Evolutionary conservation across 2,329 filamentous ascomycete species (phyloP).

Genomic region (Hirsutella minnesotensis): DNA sequence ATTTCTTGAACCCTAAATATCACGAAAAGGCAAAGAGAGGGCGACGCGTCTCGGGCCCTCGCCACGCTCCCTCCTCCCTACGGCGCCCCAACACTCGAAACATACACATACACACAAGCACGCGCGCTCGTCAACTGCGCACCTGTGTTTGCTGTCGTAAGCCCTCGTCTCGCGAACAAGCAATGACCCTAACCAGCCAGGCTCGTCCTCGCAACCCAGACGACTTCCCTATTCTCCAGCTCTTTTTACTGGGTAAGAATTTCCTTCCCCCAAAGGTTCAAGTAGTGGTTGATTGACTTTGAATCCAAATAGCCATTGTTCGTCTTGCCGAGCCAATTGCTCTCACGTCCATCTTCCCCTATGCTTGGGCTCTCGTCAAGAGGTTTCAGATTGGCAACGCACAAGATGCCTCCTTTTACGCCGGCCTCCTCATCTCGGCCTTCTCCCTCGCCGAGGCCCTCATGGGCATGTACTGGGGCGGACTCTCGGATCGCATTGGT

Average conservation of each 20-base stretch:
- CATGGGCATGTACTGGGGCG: conserved; percentile 83
- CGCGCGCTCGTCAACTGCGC: conserved; percentile 13
- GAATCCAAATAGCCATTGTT: conserved; percentile 57
- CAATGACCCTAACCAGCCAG: conserved; percentile 41
- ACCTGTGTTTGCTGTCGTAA: conserved; percentile 32
- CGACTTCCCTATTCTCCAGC: conserved; percentile 70
- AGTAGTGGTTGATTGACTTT: conserved; percentile 6
- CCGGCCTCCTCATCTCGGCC: conserved; percentile 76
- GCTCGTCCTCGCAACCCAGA: conserved; percentile 48
- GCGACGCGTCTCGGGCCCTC: not conserved
- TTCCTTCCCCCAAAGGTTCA: not conserved
- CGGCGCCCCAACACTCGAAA: not conserved
- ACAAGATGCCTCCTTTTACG: conserved; percentile 74
- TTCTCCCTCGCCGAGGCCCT: conserved; percentile 73
- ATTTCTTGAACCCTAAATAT: too few species aligned
- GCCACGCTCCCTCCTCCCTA: not conserved
- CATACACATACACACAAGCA: conserved; percentile 9
- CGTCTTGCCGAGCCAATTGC: conserved; percentile 88
- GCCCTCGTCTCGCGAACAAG: conserved; percentile 25
- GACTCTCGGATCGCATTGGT: conserved; percentile 68
- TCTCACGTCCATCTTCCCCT: conserved; percentile 86
- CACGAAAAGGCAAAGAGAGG: too few species aligned
- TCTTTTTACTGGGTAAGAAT: conserved; percentile 69
- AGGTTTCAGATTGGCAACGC: conserved; percentile 60
- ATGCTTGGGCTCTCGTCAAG: conserved; percentile 76